A percentile compares a stretch with the other conserved stretches of the same genome.
These are phyloP conservation scores for Cucurbita pepo DNA, from an alignment of 306 rosid genomes.

Conservation along the genomic window DNA sequence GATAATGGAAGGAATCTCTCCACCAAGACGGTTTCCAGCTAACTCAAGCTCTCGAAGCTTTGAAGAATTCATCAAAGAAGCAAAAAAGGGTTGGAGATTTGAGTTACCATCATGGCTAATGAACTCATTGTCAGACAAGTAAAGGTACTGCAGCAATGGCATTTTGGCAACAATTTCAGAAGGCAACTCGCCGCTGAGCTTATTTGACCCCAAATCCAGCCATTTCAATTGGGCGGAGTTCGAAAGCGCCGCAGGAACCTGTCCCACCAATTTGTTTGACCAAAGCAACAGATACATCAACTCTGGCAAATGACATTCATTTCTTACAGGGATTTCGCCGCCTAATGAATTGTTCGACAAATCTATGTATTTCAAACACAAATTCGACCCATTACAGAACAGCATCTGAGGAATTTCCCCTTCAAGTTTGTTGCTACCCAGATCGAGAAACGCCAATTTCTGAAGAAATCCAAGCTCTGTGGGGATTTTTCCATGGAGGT, in stretches of 20 bases:
- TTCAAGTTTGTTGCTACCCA: constrained; percentile 48
- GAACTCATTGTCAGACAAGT: constrained; percentile 59
- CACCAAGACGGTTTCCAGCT: constrained; percentile 69
- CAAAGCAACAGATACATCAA: constrained; percentile 63
- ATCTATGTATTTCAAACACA: constrained; percentile 51
- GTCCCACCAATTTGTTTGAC: constrained; percentile 62
- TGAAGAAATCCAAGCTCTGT: constrained; percentile 45
- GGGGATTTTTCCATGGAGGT: constrained; percentile 48
- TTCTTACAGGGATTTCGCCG: constrained; percentile 45
- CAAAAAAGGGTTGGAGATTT: constrained; percentile 67
- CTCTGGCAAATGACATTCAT: constrained; percentile 34
- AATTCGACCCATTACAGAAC: constrained; percentile 50
- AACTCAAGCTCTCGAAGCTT: constrained; percentile 65
- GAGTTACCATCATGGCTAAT: constrained; percentile 64
- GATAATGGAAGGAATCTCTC: constrained; percentile 53
- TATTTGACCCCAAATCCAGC: constrained; percentile 73
- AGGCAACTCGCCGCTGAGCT: constrained; percentile 55
- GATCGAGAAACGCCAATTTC: constrained; percentile 49
- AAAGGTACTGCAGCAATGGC: constrained; percentile 54
- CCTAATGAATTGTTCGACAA: constrained; percentile 65
- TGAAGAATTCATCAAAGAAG: constrained; percentile 47
- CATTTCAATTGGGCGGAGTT: constrained; percentile 61
- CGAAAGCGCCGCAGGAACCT: constrained; percentile 50
- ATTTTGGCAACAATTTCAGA: constrained; percentile 29
- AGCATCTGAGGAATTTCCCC: constrained; percentile 52